Conservation (phyloP, 225 moss, liverwort and hornwort genomes). For the Polytrichum commune region DNA sequence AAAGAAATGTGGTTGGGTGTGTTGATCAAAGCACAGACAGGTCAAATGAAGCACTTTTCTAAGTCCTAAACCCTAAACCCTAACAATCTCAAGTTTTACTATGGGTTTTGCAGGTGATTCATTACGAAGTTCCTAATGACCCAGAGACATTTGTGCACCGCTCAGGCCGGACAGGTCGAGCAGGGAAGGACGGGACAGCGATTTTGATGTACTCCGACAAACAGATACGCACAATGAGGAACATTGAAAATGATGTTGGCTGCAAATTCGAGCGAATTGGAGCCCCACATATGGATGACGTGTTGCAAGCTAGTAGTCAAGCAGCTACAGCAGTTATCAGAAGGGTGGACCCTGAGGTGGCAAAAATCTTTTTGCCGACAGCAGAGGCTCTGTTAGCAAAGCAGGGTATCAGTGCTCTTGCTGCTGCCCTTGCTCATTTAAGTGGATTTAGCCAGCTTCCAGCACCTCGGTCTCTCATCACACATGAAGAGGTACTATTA, state of each 20-base stretch:
- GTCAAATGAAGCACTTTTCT: too few relatives aligned
- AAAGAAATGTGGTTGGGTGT: too few relatives aligned
- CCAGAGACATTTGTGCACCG: constrained; percentile 85
- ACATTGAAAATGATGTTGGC: constrained; percentile 69
- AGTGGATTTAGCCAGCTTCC: constrained; percentile 77
- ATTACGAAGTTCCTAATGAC: constrained; percentile 78
- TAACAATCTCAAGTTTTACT: not conserved
- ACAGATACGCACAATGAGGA: constrained; percentile 70
- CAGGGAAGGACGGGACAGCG: constrained; percentile 75
- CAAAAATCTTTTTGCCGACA: constrained; percentile 57
- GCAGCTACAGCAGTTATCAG: constrained; percentile 60
- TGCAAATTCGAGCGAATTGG: constrained; percentile 56
- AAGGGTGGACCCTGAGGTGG: constrained; percentile 59
- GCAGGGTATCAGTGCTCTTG: constrained; percentile 58
- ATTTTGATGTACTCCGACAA: constrained; percentile 58
- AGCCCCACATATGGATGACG: constrained; percentile 63
- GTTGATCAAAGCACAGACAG: too few relatives aligned
- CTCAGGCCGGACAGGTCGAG: constrained; percentile 73
- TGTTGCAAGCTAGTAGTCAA: constrained; percentile 52
- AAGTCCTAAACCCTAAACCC: too few relatives aligned
- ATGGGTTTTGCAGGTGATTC: constrained; percentile 45
- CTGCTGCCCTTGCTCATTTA: constrained; percentile 77
- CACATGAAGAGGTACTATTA: constrained; percentile 62
- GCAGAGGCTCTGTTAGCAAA: constrained; percentile 60
- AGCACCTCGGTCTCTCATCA: constrained; percentile 66